Evolutionary conservation across 2,329 filamentous ascomycete genomes (phyloP), one percentile per base, ranked within the genome.

Genomic region (Penicillium sp.): DNA sequence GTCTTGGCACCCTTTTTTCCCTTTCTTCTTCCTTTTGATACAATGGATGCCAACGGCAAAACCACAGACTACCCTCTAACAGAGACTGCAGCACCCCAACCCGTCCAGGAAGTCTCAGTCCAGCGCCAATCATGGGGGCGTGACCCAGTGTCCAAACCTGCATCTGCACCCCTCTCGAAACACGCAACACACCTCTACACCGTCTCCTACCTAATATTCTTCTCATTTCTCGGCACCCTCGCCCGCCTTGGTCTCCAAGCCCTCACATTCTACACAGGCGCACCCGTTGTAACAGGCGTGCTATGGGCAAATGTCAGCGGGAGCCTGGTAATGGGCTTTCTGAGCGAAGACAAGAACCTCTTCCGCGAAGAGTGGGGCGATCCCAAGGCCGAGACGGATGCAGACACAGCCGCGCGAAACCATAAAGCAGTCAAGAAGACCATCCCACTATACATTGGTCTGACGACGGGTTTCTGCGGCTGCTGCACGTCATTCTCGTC

Each of bases 241-340:
- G 90, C 91, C 0, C 85, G 93, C 10, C 77, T 97, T 0, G 92
- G 92, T 4, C 76, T 96, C 7, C 85, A 92, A 67, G 87, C 88
- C 44, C 76, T 97, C 48, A 94, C 91, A 0, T 84, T 81, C 52
- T 97, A 96, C 70, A 86, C 89, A 1, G 88, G 87, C 21, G 85
- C 89, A 0, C 91, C 92, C 0, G 78, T 94, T 21, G 78, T 85
- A 5, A 92, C 90, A 52, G 83, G 85, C 47, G 86, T 89, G 2
- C 74, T 96, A 21, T 97, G 93, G 93, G 87, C 92, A 56, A 97
- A 97, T 67, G 87, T 96, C 44, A 85, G 80, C 1, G 93, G 93
- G 1, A 89, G 89, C 52, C 69, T 95, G 0, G 62, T 96, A 54
- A 89, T 97, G 84, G 93, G 94, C 2, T 95, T 96, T 67, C 80